These are phyloP conservation scores for Penicillium occitanis DNA, from an alignment of 2,329 filamentous ascomycete species.

Conservation along the genomic window DNA sequence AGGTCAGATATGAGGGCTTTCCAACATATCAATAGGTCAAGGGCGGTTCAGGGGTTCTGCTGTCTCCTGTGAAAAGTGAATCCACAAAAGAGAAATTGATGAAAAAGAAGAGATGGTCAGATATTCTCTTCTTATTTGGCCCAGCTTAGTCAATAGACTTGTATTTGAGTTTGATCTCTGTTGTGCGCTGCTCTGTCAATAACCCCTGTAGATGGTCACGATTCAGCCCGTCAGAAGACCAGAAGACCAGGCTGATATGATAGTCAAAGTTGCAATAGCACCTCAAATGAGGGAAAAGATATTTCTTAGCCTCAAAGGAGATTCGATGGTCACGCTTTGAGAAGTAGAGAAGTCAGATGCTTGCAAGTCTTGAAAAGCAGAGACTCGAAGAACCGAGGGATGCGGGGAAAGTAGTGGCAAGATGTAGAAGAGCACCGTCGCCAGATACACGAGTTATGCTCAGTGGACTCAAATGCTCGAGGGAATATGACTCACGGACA, in stretches of 20 bases:
- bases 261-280: neutral
- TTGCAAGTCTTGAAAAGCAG: neutral
- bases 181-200: neutral
- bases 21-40: slow-evolving; percentile 5
- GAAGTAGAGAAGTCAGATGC: neutral
- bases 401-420: slow-evolving; percentile 19
- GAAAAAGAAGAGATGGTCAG: neutral
- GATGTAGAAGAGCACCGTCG: slow-evolving; percentile 14
- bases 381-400: slow-evolving; percentile 12
- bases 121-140: neutral
- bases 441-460: neutral
- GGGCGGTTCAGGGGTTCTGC: slow-evolving; percentile 19
- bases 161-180: neutral
- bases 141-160: neutral
- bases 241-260: neutral
- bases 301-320: neutral
- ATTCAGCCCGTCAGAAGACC: slow-evolving; percentile 1
- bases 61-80: slow-evolving; percentile 2
- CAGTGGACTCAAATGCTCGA: neutral
- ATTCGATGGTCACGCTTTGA: neutral
- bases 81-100: neutral
- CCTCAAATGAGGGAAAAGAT: neutral
- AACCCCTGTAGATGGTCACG: neutral
- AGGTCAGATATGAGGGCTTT: neutral
- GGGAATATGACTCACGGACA: neutral